phyloP scores from a whole-genome alignment of 2,329 filamentous ascomycete genomes.

The Exserohilum rostratum region DNA sequence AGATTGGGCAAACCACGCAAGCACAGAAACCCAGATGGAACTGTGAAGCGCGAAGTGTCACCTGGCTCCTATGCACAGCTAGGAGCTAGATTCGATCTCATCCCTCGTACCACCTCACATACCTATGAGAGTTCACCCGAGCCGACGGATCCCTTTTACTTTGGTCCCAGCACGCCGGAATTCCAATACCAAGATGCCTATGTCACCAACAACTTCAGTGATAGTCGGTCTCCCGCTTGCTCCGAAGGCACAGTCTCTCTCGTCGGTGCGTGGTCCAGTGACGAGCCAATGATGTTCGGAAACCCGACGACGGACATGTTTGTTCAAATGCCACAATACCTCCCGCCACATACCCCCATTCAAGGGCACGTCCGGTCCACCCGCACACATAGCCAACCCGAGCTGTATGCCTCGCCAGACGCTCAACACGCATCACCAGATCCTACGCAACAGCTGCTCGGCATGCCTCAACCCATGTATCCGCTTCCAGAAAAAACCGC shows the following conservation, averaged over 20 bases:
- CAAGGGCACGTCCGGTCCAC: slow-evolving; percentile 35
- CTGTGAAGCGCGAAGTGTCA: slow-evolving; percentile 43
- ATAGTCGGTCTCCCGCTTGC: slow-evolving; percentile 43
- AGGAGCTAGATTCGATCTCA: slow-evolving; percentile 38
- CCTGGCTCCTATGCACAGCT: slow-evolving; percentile 41
- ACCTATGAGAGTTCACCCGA: slow-evolving; percentile 45
- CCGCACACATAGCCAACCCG: slow-evolving; percentile 42
- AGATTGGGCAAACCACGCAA: slow-evolving; percentile 48
- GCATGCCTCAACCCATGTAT: slow-evolving; percentile 32
- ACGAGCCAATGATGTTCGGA: slow-evolving; percentile 41
- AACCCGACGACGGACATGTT: slow-evolving; percentile 35
- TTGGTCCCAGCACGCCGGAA: slow-evolving; percentile 43
- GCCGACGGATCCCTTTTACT: slow-evolving; percentile 44
- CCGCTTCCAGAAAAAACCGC: slow-evolving; percentile 30
- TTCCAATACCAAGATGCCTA: slow-evolving; percentile 45
- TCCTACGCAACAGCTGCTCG: slow-evolving; percentile 31
- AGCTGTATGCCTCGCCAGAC: slow-evolving; percentile 37
- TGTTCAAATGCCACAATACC: slow-evolving; percentile 34
- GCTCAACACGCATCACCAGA: slow-evolving; percentile 32
- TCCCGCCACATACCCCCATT: slow-evolving; percentile 26
- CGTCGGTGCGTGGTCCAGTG: slow-evolving; percentile 39
- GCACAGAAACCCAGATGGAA: slow-evolving; percentile 45
- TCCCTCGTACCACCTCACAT: slow-evolving; percentile 39
- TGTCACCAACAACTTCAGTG: slow-evolving; percentile 35
- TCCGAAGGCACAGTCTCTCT: slow-evolving; percentile 37